Evolutionary conservation across 176 grass and related monocot genomes (phyloP), one percentile per base, ranked within the genome.

Genomic region (Poa pratensis): DNA sequence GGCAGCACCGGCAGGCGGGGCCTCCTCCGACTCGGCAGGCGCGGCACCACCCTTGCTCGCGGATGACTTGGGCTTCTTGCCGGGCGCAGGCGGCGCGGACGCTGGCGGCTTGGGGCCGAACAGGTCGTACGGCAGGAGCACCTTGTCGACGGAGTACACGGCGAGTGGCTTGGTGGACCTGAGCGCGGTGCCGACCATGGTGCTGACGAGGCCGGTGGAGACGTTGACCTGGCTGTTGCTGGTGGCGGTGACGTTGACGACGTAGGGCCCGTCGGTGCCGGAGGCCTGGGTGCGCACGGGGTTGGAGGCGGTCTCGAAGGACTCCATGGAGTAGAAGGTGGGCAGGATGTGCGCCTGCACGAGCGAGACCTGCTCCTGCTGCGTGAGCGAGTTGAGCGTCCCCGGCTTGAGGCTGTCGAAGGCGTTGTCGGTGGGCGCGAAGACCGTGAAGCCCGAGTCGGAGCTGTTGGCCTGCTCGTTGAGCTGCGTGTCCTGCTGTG

Each of bases 231-330:
- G 63, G 58, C 1, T 60, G 75, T 30, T 90, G 80, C 67, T 82
- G 22, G 80, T 74, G 69, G 87, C 92, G 11, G 94, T 98, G 76
- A 98, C 83, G 85, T 98, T 95, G 76, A 98, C 9, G 55, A 88
- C 84, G 87, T 87, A 92, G 2, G 92, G 89, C 22, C 96, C 96
- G 24, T 85, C 69, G 80, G 61, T 63, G 20, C 91, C 91, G 9
- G 96, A 95, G 19, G 93, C 96, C 81, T 98, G 93, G 34, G 96
- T 98, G 40, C 90, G 82, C 1, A 98, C 77, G 2, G 96, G 96
- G 93, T 95, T 98, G 90, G 88, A 92, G 9, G 88, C 84, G 17
- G 91, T 98, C 91, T 94, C 58, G 89, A 98, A 98, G 15, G 55
- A 66, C 11, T 85, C 60, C 18, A 78, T 23, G 52, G 66, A 77